Percentiles rank a stretch among this genome's conserved stretches.
Evolutionary conservation across 805 yeast species (phyloP).

Genomic region (Scheffersomyces coipomensis): DNA sequence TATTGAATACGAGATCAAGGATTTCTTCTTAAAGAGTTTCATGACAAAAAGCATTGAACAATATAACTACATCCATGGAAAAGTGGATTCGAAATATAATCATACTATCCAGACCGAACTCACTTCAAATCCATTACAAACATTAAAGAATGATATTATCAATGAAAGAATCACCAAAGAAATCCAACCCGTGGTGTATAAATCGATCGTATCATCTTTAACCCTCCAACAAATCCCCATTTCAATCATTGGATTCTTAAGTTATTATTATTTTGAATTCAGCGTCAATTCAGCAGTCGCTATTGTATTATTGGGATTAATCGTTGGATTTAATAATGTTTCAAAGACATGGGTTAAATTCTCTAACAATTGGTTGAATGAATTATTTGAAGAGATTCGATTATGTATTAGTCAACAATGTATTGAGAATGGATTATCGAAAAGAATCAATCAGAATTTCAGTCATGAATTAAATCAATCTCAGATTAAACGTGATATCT

Average conservation of each 20-base stretch:
- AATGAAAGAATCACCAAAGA: slow-evolving; percentile 25
- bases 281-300: slow-evolving; percentile 31
- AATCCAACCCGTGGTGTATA: slow-evolving; percentile 36
- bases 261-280: slow-evolving; percentile 34
- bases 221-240: slow-evolving; percentile 38
- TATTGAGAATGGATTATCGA: slow-evolving; percentile 35
- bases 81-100: slow-evolving; percentile 22
- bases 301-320: slow-evolving; percentile 35
- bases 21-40: slow-evolving; percentile 30
- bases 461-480: slow-evolving; percentile 1
- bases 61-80: slow-evolving; percentile 38
- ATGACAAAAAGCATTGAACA: slow-evolving; percentile 38
- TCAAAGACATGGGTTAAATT: slow-evolving; percentile 34
- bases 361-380: slow-evolving; percentile 24
- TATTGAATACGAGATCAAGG: slow-evolving; percentile 42
- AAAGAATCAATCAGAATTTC: slow-evolving; percentile 21
- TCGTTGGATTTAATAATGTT: slow-evolving; percentile 40
- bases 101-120: slow-evolving; percentile 11
- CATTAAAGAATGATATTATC: slow-evolving; percentile 29
- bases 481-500: background rate
- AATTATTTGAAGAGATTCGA: slow-evolving; percentile 35
- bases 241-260: slow-evolving; percentile 24
- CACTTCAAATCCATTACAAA: slow-evolving; percentile 27
- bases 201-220: slow-evolving; percentile 25
- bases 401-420: slow-evolving; percentile 32